Conservation (phyloP, 257 asterid species). For the Nicotiana otophora region DNA sequence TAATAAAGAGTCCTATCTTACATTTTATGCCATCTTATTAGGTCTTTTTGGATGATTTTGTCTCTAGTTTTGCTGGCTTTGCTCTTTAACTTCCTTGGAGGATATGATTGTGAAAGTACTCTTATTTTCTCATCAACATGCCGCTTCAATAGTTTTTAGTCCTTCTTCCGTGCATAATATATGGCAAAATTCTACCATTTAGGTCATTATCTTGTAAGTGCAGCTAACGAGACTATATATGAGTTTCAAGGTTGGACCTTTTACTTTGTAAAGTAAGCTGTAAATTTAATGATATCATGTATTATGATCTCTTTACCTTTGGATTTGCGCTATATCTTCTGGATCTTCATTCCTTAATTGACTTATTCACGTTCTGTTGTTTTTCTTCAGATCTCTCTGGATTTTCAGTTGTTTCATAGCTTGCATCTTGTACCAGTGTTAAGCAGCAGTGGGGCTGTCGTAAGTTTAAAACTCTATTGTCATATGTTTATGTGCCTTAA, state of each 20-base stretch:
- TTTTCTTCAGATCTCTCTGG: slow-evolving; percentile 64
- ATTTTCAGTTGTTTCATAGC: slow-evolving; percentile 74
- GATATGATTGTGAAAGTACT: background rate
- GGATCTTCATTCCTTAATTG: slow-evolving; percentile 1
- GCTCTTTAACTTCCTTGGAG: background rate
- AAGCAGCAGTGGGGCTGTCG: slow-evolving; percentile 44
- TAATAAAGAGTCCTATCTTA: background rate
- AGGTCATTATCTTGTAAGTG: background rate
- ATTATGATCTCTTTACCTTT: background rate
- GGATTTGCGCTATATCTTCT: background rate
- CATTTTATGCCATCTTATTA: background rate
- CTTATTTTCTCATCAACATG: background rate
- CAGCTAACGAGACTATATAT: background rate
- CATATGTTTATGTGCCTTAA: background rate
- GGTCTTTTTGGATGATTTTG: background rate
- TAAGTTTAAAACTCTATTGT: slow-evolving; percentile 30
- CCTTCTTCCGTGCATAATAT: background rate
- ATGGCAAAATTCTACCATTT: background rate
- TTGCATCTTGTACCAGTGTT: slow-evolving; percentile 63
- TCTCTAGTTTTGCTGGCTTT: background rate
- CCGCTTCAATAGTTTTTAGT: background rate
- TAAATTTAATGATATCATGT: background rate
- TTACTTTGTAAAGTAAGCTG: background rate
- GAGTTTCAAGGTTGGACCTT: slow-evolving; percentile 1
- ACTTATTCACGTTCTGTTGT: background rate